Percentiles rank a stretch among this genome's conserved stretches.
Conservation (phyloP, 352 stramenopile species). For the Phytophthora idaei region DNA sequence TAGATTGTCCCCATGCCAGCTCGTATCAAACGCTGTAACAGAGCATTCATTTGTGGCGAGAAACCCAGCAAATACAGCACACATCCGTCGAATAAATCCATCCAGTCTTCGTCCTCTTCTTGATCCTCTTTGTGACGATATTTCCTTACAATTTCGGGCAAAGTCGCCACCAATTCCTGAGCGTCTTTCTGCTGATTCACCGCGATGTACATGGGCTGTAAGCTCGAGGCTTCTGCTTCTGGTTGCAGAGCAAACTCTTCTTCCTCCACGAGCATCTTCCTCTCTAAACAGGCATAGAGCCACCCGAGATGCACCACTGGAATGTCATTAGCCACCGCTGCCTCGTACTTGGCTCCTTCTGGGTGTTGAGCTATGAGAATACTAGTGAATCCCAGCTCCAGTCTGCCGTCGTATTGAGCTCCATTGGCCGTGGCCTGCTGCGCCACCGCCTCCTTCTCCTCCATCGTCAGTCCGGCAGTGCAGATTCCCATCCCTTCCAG, state of each 20-base stretch:
- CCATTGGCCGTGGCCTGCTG: constrained; percentile 46
- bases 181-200: constrained; percentile 47
- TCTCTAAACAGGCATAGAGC: constrained; percentile 72
- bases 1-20: constrained; percentile 77
- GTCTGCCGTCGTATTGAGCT: constrained; percentile 58
- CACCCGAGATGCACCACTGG: constrained; percentile 74
- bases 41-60: constrained; percentile 35
- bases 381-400: constrained; percentile 65
- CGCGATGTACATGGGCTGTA: constrained; percentile 41
- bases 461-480: constrained; percentile 60
- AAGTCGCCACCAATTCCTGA: constrained; percentile 32
- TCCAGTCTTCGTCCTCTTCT: constrained; percentile 31
- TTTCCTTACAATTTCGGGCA: constrained; percentile 41
- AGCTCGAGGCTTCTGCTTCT: constrained; percentile 18
- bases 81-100: constrained; percentile 73
- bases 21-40: constrained; percentile 60
- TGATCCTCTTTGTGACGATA: constrained; percentile 19
- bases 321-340: constrained; percentile 57
- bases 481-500: constrained; percentile 73
- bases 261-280: constrained; percentile 49
- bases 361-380: constrained; percentile 67
- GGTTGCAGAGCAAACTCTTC: constrained; percentile 50
- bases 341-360: constrained; percentile 70
- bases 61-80: constrained; percentile 69
- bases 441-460: constrained; percentile 61